Percentiles rank a stretch among this genome's conserved stretches.
Conservation (phyloP, 768 basidiomycete species). For the Pisolithus orientalis region DNA sequence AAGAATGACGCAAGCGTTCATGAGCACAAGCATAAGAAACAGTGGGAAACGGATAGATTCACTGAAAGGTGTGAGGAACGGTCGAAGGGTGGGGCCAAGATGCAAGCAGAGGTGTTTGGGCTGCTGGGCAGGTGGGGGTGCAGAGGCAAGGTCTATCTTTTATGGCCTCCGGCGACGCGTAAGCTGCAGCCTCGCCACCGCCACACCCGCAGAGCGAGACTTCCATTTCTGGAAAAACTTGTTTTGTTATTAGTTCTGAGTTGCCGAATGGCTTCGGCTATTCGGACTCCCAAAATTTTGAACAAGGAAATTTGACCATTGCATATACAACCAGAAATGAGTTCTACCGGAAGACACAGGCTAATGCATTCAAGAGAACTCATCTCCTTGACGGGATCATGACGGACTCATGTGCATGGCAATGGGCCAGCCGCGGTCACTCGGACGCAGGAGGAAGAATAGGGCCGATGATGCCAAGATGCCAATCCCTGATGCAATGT, state of each 20-base stretch:
- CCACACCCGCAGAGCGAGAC: conserved; percentile 10
- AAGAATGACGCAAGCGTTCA: neutral
- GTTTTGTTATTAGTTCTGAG: neutral
- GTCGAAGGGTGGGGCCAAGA: neutral
- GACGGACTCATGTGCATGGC: neutral
- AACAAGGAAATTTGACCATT: too few species aligned
- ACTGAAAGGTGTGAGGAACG: neutral
- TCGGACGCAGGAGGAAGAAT: neutral
- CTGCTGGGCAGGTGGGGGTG: neutral
- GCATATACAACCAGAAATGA: neutral
- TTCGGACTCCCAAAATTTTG: too few species aligned
- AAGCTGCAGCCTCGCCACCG: conserved; percentile 10
- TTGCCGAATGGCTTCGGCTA: too few species aligned
- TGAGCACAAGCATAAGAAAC: neutral
- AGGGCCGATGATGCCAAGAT: neutral
- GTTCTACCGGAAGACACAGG: neutral
- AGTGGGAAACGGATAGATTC: neutral
- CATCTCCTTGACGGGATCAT: neutral
- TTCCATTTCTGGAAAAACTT: neutral
- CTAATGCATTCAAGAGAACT: neutral
- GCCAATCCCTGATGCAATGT: too few species aligned
- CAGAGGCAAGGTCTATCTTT: conserved; percentile 10
- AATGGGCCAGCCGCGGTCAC: neutral
- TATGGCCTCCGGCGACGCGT: conserved; percentile 29
- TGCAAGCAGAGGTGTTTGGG: neutral